phyloP scores from a whole-genome alignment of 306 rosid species.

The Lupinus albus region DNA sequence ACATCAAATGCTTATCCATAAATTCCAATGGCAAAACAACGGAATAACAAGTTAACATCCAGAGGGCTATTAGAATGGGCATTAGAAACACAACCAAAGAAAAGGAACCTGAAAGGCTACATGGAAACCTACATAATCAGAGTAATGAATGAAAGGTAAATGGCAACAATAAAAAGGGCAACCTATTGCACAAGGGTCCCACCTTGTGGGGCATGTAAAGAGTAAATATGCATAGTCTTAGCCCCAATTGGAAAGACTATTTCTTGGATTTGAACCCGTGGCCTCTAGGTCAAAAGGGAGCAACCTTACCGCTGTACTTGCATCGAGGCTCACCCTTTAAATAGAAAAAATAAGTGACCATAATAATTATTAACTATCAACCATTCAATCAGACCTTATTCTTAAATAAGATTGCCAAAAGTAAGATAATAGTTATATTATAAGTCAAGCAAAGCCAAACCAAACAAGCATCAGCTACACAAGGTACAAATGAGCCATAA shows the following conservation, averaged over 20 bases:
- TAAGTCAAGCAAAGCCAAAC: neutral
- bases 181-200: too few relatives aligned
- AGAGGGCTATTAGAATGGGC: constrained; percentile 26
- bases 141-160: neutral
- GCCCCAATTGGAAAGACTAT: too few relatives aligned
- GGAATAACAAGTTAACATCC: constrained; percentile 18
- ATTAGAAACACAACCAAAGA: constrained; percentile 8
- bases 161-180: neutral
- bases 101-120: constrained; percentile 22
- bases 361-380: neutral
- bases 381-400: neutral
- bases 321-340: too few relatives aligned
- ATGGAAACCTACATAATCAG: constrained; percentile 17
- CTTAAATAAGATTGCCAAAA: neutral
- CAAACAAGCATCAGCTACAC: constrained; percentile 4
- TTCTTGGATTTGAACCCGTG: too few relatives aligned
- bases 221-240: too few relatives aligned
- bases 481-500: constrained; percentile 6
- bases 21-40: constrained; percentile 7
- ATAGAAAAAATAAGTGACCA: neutral
- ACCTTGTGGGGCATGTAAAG: too few relatives aligned
- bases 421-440: neutral
- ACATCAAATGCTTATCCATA: constrained; percentile 13
- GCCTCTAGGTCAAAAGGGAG: too few relatives aligned
- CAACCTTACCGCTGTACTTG: too few relatives aligned